Evolutionary conservation across 768 basidiomycete genomes (phyloP).

Genomic region (Hemileccinum impolitum): DNA sequence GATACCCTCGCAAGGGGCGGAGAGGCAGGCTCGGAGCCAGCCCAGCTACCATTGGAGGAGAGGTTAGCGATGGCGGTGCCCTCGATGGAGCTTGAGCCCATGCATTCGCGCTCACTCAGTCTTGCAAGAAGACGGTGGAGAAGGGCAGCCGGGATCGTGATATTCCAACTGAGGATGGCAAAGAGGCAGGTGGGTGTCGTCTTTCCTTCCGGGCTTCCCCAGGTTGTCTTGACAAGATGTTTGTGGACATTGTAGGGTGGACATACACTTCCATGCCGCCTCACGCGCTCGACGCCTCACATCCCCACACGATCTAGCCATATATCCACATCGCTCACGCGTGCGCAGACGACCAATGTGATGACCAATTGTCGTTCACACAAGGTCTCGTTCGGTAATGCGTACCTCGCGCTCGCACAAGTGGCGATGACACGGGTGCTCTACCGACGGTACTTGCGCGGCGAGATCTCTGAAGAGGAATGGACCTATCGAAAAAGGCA

Average conservation of each 20-base stretch:
- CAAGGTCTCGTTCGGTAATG: slow-evolving; percentile 47
- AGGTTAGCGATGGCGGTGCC: slow-evolving; percentile 41
- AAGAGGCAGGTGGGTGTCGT: slow-evolving; percentile 33
- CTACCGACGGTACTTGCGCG: slow-evolving; percentile 40
- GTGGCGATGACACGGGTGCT: slow-evolving; percentile 48
- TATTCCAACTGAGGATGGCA: slow-evolving; percentile 31
- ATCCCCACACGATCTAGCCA: slow-evolving; percentile 37
- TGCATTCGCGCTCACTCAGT: slow-evolving; percentile 21
- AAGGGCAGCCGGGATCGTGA: slow-evolving; percentile 37
- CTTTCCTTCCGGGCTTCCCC: too few species aligned
- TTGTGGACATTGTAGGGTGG: slow-evolving; percentile 45
- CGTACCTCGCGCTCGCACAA: slow-evolving; percentile 47
- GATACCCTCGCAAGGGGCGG: slow-evolving; percentile 30
- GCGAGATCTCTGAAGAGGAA: slow-evolving; percentile 44
- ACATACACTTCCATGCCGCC: slow-evolving; percentile 45
- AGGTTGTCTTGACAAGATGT: too few species aligned
- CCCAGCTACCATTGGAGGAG: slow-evolving; percentile 27
- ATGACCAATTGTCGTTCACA: slow-evolving; percentile 37
- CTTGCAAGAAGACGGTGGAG: slow-evolving; percentile 42
- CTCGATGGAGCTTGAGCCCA: slow-evolving; percentile 37
- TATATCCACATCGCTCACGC: slow-evolving; percentile 21
- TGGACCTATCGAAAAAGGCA: slow-evolving; percentile 48
- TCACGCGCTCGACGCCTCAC: slow-evolving; percentile 33
- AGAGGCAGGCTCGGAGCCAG: background rate
- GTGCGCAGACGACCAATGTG: slow-evolving; percentile 30